These are phyloP conservation scores for Breviolum minutum DNA, from an alignment of 73 alveolate genomes.

Conservation along the genomic window DNA sequence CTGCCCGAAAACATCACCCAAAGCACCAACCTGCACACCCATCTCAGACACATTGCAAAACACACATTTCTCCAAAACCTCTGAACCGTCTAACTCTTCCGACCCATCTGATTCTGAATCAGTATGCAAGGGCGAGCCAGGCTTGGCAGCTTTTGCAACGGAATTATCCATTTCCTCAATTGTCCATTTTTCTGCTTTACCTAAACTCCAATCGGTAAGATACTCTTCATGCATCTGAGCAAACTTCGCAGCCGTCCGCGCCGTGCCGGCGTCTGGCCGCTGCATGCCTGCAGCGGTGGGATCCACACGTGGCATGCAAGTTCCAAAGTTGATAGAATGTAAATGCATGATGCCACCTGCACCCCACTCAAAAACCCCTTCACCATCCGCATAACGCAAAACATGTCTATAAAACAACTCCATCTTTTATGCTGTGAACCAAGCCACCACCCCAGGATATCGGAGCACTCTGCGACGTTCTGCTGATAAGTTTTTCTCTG, in stretches of 20 bases:
- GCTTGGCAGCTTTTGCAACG: neutral
- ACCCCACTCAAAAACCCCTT: neutral
- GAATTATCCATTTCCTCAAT: too few relatives aligned
- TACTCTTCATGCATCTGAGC: too few relatives aligned
- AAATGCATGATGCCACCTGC: slow-evolving; percentile 1
- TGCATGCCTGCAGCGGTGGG: neutral
- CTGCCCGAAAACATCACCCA: neutral
- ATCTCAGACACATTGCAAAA: neutral
- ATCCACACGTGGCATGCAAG: neutral
- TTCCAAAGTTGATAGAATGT: neutral
- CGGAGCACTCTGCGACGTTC: neutral
- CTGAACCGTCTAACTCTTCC: too few relatives aligned
- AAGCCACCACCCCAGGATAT: neutral
- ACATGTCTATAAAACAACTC: neutral
- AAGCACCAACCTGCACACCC: neutral
- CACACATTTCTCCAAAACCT: too few relatives aligned
- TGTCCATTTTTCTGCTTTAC: too few relatives aligned
- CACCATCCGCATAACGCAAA: neutral
- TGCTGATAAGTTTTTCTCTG: neutral
- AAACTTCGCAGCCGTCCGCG: neutral
- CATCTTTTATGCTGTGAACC: neutral
- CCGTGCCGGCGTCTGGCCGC: neutral
- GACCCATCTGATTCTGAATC: too few relatives aligned
- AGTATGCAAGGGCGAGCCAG: too few relatives aligned
- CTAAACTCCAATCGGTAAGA: too few relatives aligned